A percentile compares a stretch with the other conserved stretches of the same genome.
Conservation (phyloP, 176 grass and related monocot genomes). For the Olyra latifolia region DNA sequence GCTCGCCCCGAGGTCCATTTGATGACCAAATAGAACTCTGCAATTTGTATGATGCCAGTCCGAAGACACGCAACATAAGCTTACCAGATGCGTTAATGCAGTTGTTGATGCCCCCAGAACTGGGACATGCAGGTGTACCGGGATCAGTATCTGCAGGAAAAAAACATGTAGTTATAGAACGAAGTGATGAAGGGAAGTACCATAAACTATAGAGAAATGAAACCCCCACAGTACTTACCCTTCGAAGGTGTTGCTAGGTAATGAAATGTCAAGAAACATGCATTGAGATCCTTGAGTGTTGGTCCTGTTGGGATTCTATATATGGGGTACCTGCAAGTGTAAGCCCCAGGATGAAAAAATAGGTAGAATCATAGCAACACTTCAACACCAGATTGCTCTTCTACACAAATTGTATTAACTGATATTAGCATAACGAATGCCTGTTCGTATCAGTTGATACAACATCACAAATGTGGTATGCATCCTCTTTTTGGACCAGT, state of each 20-base stretch:
- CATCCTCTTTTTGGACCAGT: constrained; percentile 5
- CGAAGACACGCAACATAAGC: constrained; percentile 62
- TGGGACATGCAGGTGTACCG: constrained; percentile 3
- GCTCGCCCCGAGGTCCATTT: constrained; percentile 43
- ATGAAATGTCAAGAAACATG: constrained; percentile 96
- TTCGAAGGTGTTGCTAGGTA: constrained; percentile 55
- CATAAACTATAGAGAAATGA: background rate
- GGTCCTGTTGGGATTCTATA: constrained; percentile 94
- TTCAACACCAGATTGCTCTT: constrained; percentile 15
- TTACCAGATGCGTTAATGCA: constrained; percentile 29
- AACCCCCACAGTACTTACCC: constrained; percentile 34
- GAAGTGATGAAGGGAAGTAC: background rate
- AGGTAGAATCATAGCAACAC: constrained; percentile 18
- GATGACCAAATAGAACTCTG: constrained; percentile 64
- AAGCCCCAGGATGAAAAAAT: constrained; percentile 38
- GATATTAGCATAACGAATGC: constrained; percentile 7
- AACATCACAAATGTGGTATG: background rate
- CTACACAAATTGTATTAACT: background rate
- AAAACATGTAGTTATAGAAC: background rate
- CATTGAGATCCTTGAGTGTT: constrained; percentile 85
- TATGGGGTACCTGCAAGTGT: constrained; percentile 88
- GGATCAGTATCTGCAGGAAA: constrained; percentile 40
- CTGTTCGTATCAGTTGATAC: constrained; percentile 1
- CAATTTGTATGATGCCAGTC: constrained; percentile 78
- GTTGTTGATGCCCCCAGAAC: constrained; percentile 35